These are phyloP conservation scores for Orbilia javanica DNA, from an alignment of 2,329 filamentous ascomycete genomes.

Conservation along the genomic window DNA sequence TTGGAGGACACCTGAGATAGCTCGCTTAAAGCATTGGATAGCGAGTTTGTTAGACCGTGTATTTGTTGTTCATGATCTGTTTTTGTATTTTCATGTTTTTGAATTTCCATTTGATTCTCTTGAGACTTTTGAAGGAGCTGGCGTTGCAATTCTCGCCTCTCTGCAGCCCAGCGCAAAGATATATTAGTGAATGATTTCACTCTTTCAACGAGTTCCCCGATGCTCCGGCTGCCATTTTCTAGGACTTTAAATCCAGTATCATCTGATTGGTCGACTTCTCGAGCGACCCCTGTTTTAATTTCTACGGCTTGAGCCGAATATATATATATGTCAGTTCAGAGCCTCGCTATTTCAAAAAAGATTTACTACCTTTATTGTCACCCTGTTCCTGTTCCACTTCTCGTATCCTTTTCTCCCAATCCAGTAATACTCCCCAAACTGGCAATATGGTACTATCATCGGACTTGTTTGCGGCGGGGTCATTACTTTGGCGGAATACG, in stretches of 20 bases:
- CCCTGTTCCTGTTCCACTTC: constrained; percentile 47
- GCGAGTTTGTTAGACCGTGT: constrained; percentile 42
- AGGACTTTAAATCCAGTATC: neutral
- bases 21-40: constrained; percentile 49
- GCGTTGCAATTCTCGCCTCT: neutral
- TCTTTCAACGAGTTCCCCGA: constrained; percentile 13
- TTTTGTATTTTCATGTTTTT: constrained; percentile 40
- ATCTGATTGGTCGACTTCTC: neutral
- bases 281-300: neutral
- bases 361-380: neutral
- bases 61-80: constrained; percentile 46
- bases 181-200: constrained; percentile 8
- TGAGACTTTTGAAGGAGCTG: constrained; percentile 28
- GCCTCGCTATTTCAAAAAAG: too few relatives aligned
- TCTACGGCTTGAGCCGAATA: constrained; percentile 63
- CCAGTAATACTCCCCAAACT: neutral
- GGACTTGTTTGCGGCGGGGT: neutral
- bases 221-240: neutral
- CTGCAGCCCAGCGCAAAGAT: constrained; percentile 26
- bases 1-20: constrained; percentile 51
- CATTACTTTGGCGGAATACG: neutral
- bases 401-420: constrained; percentile 56
- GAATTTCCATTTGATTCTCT: constrained; percentile 30
- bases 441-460: neutral
- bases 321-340: constrained; percentile 60